These are phyloP conservation scores for Fusarium sp. DNA, from an alignment of 2,329 filamentous ascomycete genomes.

Conservation along the genomic window DNA sequence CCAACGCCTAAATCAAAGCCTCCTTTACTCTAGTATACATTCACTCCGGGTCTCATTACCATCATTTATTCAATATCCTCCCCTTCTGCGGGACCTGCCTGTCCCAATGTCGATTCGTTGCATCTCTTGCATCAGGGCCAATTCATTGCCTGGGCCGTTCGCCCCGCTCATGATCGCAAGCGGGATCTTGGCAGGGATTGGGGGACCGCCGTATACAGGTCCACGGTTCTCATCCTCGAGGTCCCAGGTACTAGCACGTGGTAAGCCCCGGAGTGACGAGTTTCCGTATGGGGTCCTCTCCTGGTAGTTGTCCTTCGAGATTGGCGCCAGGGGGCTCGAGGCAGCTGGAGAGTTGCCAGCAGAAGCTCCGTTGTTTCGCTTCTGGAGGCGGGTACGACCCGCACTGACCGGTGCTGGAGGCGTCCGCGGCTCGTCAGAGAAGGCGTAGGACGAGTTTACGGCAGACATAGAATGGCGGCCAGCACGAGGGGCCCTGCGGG, in stretches of 20 bases:
- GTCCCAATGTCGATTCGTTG: constrained; percentile 77
- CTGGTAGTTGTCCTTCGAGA: constrained; percentile 67
- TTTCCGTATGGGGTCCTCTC: constrained; percentile 57
- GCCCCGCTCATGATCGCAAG: constrained; percentile 67
- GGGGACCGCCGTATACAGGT: constrained; percentile 64
- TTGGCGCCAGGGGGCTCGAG: constrained; percentile 68
- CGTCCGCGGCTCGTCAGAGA: constrained; percentile 53
- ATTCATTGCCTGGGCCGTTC: constrained; percentile 62
- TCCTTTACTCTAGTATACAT: constrained; percentile 44
- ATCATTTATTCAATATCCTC: constrained; percentile 56
- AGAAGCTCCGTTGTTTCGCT: constrained; percentile 68
- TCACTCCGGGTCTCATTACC: constrained; percentile 36
- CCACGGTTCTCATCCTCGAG: constrained; percentile 68
- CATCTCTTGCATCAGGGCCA: constrained; percentile 80
- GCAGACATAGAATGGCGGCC: constrained; percentile 66
- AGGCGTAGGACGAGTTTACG: constrained; percentile 52
- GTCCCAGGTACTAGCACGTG: constrained; percentile 68
- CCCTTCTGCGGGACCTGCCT: constrained; percentile 69
- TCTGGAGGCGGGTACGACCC: constrained; percentile 75
- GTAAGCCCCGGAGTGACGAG: constrained; percentile 54
- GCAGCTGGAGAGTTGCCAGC: constrained; percentile 56
- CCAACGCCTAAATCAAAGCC: constrained; percentile 40
- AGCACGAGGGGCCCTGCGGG: constrained; percentile 67
- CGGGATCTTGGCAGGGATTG: constrained; percentile 81
- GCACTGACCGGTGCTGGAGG: constrained; percentile 53